These are phyloP conservation scores for Coemansia sp. DNA, from an alignment of 192 early-diverging fungal species.

Conservation along the genomic window DNA sequence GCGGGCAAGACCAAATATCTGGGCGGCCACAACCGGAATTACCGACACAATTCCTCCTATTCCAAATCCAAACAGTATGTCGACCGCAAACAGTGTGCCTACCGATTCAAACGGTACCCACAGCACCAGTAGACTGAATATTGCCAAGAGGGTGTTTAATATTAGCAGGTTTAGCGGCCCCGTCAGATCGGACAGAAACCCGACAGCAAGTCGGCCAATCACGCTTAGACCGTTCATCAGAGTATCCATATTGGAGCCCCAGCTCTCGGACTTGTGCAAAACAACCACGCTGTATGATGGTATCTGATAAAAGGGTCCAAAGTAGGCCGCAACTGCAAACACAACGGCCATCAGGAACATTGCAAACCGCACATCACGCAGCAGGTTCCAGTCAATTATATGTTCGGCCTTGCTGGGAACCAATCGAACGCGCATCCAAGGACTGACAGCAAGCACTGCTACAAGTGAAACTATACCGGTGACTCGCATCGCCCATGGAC, in stretches of 20 bases:
- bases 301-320: conserved; percentile 52
- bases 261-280: conserved; percentile 41
- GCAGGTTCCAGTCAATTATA: conserved; percentile 43
- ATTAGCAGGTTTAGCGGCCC: conserved; percentile 47
- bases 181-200: conserved; percentile 31
- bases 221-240: too few relatives aligned
- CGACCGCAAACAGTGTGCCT: conserved; percentile 23
- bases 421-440: conserved; percentile 47
- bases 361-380: conserved; percentile 39
- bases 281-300: conserved; percentile 50
- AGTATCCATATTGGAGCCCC: conserved; percentile 53
- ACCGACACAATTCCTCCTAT: conserved; percentile 47
- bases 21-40: conserved; percentile 46
- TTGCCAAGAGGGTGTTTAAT: conserved; percentile 23
- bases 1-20: conserved; percentile 42
- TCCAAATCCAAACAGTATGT: conserved; percentile 44
- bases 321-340: conserved; percentile 46
- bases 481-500: conserved; percentile 57
- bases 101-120: conserved; percentile 48
- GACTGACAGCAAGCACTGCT: conserved; percentile 44
- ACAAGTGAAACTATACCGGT: conserved; percentile 46
- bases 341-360: conserved; percentile 32
- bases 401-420: conserved; percentile 35
- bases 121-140: conserved; percentile 33
- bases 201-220: conserved; percentile 36